Percentiles rank a stretch among this genome's conserved stretches.
Evolutionary conservation across 371 early-diverging fungal genomes (phyloP).

Genomic region (Lichtheimia ramosa): DNA sequence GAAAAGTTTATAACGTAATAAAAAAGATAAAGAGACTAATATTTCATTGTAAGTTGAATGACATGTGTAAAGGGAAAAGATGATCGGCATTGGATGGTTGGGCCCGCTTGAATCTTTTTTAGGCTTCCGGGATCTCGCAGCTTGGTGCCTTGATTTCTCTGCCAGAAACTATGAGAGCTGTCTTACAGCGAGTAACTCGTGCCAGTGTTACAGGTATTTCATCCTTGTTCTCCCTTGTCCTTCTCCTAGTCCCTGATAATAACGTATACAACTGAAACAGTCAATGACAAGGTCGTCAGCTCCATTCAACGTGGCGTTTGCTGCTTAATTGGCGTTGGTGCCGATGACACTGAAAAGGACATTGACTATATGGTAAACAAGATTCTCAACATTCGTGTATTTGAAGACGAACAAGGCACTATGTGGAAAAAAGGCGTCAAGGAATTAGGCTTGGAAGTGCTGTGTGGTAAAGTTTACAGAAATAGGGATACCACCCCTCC

Average conservation of each 20-base stretch:
- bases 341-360: slow-evolving; percentile 73
- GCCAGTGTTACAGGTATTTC: slow-evolving; percentile 19
- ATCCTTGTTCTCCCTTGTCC: neutral
- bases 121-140: neutral
- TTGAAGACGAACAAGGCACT: slow-evolving; percentile 58
- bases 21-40: too few species aligned
- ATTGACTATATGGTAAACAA: slow-evolving; percentile 74
- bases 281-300: slow-evolving; percentile 66
- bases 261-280: slow-evolving; percentile 21
- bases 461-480: slow-evolving; percentile 58
- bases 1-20: too few species aligned
- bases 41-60: neutral
- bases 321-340: slow-evolving; percentile 73
- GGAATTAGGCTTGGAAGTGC: slow-evolving; percentile 68
- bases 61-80: neutral
- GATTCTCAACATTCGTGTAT: slow-evolving; percentile 75
- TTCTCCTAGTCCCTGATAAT: neutral
- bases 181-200: slow-evolving; percentile 16
- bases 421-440: slow-evolving; percentile 79
- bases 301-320: slow-evolving; percentile 76
- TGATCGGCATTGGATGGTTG: neutral
- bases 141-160: neutral
- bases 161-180: slow-evolving; percentile 15
- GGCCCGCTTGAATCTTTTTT: neutral
- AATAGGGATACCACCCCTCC: neutral